Base-by-base conservation (phyloP, 169 alveolate genomes). In the Eimeria falciformis region DNA sequence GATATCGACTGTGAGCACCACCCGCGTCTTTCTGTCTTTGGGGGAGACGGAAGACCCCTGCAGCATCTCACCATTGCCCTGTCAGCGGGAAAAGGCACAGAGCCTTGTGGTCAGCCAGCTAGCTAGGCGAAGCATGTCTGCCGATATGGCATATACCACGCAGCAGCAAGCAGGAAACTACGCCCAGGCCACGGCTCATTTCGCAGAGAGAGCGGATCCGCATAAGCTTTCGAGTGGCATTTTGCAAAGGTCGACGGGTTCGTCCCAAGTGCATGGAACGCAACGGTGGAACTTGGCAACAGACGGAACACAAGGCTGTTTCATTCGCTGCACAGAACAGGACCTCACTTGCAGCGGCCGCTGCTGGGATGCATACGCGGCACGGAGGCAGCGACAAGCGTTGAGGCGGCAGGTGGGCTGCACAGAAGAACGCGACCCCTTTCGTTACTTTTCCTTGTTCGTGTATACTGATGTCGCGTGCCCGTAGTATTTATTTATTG, bases 291-390 rank as follows among this genome's bases (percentile, higher is more conserved):
- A 18, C 55, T 79, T 79, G 43, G 89, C 89, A 12, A 79, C 23
- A 5, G 89, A 79, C 43, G 25, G 53, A 33, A 27, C 21, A 71
- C 89, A 55, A 2, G 33, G 29, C 7, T 79, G 89, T 69, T 37
- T 79, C 53, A 79, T 79, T 33, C 89, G 89, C 4, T 79, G 89
- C 73, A 18, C 68, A 50, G 89, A 79, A 37, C 89, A 79, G 33
- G 89, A 79, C 89, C 89, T 79, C 89, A 79, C 89, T 21, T 79
- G 89, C 75, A 50, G 89, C 53, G 89, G 89, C 75, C 89, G 56
- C 58, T 79, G 89, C 75, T 47, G 75, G 14, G 89, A 79, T 7
- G 89, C 89, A 21, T 79, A 79, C 40, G 50, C 37, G 17, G 89
- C 89, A 33, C 45, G 89, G 55, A 53, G 89, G 53, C 73, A 50